Evolutionary conservation across 2,329 filamentous ascomycete species (phyloP), one percentile per base, ranked within the genome.

Genomic region (Dactylellina leptospora): DNA sequence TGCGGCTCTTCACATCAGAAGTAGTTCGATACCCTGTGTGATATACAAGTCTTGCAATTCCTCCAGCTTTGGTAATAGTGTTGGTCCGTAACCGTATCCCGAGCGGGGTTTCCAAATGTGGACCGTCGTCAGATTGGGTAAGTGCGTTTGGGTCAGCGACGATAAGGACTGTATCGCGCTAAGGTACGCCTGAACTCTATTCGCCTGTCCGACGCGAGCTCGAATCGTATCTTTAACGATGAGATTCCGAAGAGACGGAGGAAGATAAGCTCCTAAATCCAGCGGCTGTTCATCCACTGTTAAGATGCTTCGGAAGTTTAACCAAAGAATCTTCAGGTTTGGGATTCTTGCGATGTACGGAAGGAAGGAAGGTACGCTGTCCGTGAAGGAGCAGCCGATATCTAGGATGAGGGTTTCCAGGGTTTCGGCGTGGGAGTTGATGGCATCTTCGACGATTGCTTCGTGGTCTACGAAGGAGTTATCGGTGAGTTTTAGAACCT

Each of bases 401-500:
- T 71, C 66, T 23, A 71, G 23, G 20, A 63, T 71, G 1, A 71
- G 25, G 6, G 42, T 71, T 36, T 71, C 66, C 33, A 71, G 42
- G 18, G 66, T 63, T 11, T 27, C 51, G 1, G 66, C 50, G 11
- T 71, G 66, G 10, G 53, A 71, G 30, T 42, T 47, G 27, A 71
- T 71, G 40, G 66, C 66, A 10, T 62, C 58, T 48, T 71, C 66
- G 16, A 63, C 58, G 38, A 51, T 63, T 16, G 58, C 58, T 38
- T 62, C 64, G 47, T 61, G 58, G 8, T 58, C 58, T 18, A 56
- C 51, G 27, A 63, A 58, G 30, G 66, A 62, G 22, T 27, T 54
- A 30, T 71, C 66, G 9, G 66, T 63, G 16, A 71, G 58, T 33
- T 63, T 71, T 20, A 71, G 51, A n/a, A 63, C 66, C 16, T 71